A percentile compares a stretch with the other conserved stretches of the same genome.
phyloP scores from a whole-genome alignment of 345 rosid species.

The Stellera chamaejasme region DNA sequence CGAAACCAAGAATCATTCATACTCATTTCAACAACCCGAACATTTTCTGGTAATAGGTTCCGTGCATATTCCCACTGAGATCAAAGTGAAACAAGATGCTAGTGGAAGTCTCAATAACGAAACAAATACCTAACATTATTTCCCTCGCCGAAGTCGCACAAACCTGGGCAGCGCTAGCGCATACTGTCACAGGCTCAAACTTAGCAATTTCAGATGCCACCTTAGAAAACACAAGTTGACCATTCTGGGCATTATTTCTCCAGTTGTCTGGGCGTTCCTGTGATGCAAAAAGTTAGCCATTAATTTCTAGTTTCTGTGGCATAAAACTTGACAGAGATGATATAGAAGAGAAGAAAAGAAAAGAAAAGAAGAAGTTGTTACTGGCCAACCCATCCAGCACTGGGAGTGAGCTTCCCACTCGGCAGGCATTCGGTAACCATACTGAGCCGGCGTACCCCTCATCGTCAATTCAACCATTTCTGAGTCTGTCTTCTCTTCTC shows the following conservation, averaged over 20 bases:
- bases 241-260: constrained; percentile 60
- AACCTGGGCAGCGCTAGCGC: constrained; percentile 89
- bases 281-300: not conserved
- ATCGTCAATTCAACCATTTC: constrained; percentile 17
- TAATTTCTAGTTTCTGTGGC: not conserved
- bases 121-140: constrained; percentile 1
- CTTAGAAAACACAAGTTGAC: constrained; percentile 44
- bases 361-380: constrained; percentile 14
- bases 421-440: constrained; percentile 85
- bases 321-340: not conserved
- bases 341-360: not conserved
- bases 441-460: constrained; percentile 44
- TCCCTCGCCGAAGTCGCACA: constrained; percentile 9
- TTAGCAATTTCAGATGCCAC: constrained; percentile 73
- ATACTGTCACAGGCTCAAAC: constrained; percentile 80
- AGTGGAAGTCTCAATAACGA: constrained; percentile 3
- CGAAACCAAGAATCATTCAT: constrained; percentile 98
- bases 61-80: constrained; percentile 82
- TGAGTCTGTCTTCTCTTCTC: not conserved
- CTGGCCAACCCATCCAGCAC: constrained; percentile 99
- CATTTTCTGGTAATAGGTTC: constrained; percentile 52
- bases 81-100: constrained; percentile 6
- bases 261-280: constrained; percentile 96
- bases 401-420: constrained; percentile 93
- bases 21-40: constrained; percentile 87